Base-by-base conservation (phyloP, 1,284 basidiomycete genomes). In the Omphalotus olearius region DNA sequence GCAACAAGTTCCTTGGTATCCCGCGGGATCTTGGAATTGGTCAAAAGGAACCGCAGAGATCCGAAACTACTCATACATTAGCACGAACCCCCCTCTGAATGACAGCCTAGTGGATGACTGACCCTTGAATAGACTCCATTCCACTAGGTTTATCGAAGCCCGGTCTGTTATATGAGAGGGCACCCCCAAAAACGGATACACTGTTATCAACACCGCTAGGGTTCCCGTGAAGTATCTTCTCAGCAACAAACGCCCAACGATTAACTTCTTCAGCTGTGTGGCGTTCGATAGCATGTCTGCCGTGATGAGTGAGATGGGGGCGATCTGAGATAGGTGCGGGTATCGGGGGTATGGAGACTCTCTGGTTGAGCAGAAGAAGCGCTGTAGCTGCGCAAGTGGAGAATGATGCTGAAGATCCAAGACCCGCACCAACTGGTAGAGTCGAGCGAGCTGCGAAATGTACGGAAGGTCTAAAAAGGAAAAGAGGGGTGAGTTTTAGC, bases 121-220 rank as follows among this genome's bases (percentile, higher is more conserved):
- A 94, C 83, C 92, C 93, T 57, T 88, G 80, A 57, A 99, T 86
- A 16, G 78, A 73, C 65, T 93, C 85, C 83, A 98, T 91, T 42
- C 88, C 86, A 60, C 83, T 82, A 62, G 83, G 79, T 64, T 82
- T 79, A 49, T 79, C 83, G 60, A 90, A 89, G 25, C 89, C 85
- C 54, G 89, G 78, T 47, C 91, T 84, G 4, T 88, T 91, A 69
- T 97, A 99, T 20, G 88, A 84, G 57, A 99, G 78, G 17, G 94
- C 97, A 45, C 97, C 96, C 16, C 97, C 97, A 62, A 88, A 91
- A 0, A 94, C 90, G 6, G 93, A 81, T 30, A 98, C 93, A 14
- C 93, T 90, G 68, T 99, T 99, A 69, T 99, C 97, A 30, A 99
- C 91, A 17, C 97, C 97, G 53, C 92, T 96, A 0, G 97, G 97